These are phyloP conservation scores for Saccharomycopsis crataegensis DNA, from an alignment of 1,139 yeast species.

Conservation along the genomic window DNA sequence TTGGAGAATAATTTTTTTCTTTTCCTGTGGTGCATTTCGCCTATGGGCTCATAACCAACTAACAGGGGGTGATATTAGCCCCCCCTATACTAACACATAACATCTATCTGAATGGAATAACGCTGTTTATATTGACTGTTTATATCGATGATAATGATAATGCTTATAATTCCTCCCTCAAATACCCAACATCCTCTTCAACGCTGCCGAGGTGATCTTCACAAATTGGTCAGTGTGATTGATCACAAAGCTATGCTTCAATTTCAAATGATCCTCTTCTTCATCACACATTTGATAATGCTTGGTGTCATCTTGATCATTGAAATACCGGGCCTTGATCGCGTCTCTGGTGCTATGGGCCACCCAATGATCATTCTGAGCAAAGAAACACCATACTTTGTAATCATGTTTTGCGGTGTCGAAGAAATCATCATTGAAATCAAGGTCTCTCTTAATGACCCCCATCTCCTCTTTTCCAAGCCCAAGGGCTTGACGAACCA, in stretches of 20 bases:
- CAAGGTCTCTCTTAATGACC: constrained; percentile 36
- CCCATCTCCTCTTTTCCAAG: constrained; percentile 54
- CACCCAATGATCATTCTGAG: constrained; percentile 57
- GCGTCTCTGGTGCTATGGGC: constrained; percentile 39
- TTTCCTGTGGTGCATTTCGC: too few relatives aligned
- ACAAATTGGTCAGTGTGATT: constrained; percentile 15
- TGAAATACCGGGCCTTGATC: constrained; percentile 30
- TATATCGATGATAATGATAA: too few relatives aligned
- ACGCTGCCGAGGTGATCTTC: constrained; percentile 3
- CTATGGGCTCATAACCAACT: too few relatives aligned
- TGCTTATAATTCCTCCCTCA: too few relatives aligned
- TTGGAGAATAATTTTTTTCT: too few relatives aligned
- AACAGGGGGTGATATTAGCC: too few relatives aligned
- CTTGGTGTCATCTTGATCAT: neutral
- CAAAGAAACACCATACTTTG: constrained; percentile 51
- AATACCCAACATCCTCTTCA: neutral
- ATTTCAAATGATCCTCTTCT: constrained; percentile 4
- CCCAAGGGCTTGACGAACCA: constrained; percentile 45
- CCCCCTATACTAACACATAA: too few relatives aligned
- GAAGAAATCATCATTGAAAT: constrained; percentile 45
- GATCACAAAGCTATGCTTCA: constrained; percentile 18
- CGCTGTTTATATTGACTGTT: too few relatives aligned
- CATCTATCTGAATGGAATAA: too few relatives aligned
- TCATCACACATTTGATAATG: neutral
- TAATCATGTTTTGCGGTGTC: constrained; percentile 22